phyloP scores from a whole-genome alignment of 2,329 filamentous ascomycete genomes.

The Exophiala phaeomuriformis region DNA sequence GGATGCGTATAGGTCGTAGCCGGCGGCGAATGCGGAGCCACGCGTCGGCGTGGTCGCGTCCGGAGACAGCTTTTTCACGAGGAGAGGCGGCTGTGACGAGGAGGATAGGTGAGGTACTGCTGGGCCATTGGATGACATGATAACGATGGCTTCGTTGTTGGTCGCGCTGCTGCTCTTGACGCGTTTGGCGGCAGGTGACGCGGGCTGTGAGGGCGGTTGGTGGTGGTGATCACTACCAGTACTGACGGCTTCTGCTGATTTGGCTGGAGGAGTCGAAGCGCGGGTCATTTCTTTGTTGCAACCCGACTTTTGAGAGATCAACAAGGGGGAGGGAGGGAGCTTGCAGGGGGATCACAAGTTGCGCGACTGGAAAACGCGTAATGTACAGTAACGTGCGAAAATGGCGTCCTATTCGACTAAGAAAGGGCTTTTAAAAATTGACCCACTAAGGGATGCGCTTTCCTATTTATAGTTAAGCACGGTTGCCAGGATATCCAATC shows the following conservation, averaged over 20 bases:
- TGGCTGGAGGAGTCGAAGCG: slow-evolving; percentile 36
- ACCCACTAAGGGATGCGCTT: no score
- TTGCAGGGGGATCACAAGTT: no score
- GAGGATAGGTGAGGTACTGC: slow-evolving; percentile 30
- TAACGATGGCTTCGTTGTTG: slow-evolving; percentile 31
- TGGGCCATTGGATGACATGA: slow-evolving; percentile 28
- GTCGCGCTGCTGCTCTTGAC: slow-evolving; percentile 53
- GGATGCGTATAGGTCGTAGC: slow-evolving; percentile 84
- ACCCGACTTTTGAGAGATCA: background rate
- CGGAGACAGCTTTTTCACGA: slow-evolving; percentile 80
- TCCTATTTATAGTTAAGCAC: no score
- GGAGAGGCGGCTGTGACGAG: slow-evolving; percentile 52
- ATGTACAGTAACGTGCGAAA: no score
- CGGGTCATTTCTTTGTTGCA: slow-evolving; percentile 35
- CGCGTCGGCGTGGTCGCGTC: slow-evolving; percentile 77
- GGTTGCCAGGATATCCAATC: no score
- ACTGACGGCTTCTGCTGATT: slow-evolving; percentile 16
- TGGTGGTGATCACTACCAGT: slow-evolving; percentile 25
- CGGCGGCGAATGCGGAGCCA: slow-evolving; percentile 81
- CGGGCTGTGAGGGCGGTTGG: slow-evolving; percentile 53
- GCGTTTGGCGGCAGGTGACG: slow-evolving; percentile 72
- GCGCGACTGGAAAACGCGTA: no score
- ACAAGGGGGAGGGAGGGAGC: no score
- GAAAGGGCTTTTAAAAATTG: no score
- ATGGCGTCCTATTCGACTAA: no score